phyloP scores from a whole-genome alignment of 768 basidiomycete species.

The Omphalotus guepiniiformis region DNA sequence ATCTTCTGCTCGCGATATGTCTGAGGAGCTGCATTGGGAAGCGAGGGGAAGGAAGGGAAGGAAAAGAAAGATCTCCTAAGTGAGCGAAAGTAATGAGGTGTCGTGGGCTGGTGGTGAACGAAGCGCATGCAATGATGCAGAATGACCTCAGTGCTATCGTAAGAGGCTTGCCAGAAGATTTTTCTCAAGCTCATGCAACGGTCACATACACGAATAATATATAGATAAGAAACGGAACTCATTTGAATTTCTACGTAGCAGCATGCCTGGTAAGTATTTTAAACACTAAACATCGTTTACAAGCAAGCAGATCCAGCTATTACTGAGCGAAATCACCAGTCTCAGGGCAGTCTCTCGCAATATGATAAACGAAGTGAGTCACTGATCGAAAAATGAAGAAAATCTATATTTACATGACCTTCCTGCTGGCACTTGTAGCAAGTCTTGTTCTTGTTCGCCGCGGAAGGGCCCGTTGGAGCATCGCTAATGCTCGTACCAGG shows the following conservation, averaged over 20 bases:
- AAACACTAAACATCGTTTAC: neutral
- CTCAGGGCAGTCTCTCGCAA: slow-evolving; percentile 65
- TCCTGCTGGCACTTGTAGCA: slow-evolving; percentile 88
- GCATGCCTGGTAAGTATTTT: slow-evolving; percentile 5
- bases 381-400: neutral
- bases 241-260: neutral
- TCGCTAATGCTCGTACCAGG: slow-evolving; percentile 52
- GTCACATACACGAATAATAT: neutral
- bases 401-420: slow-evolving; percentile 63
- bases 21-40: slow-evolving; percentile 42
- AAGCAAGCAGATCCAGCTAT: slow-evolving; percentile 15
- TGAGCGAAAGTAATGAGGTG: no score
- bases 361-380: slow-evolving; percentile 29
- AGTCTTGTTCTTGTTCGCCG: slow-evolving; percentile 63
- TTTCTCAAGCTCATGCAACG: neutral
- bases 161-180: neutral
- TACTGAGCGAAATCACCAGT: slow-evolving; percentile 47
- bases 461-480: slow-evolving; percentile 41
- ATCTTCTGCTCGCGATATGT: slow-evolving; percentile 81
- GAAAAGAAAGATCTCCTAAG: slow-evolving; percentile 31
- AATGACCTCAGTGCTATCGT: neutral
- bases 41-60: slow-evolving; percentile 29
- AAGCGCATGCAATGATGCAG: neutral
- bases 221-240: neutral
- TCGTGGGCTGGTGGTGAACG: neutral